Evolutionary conservation across 1,139 yeast species (phyloP).

Genomic region (Blastobotrys persicus): DNA sequence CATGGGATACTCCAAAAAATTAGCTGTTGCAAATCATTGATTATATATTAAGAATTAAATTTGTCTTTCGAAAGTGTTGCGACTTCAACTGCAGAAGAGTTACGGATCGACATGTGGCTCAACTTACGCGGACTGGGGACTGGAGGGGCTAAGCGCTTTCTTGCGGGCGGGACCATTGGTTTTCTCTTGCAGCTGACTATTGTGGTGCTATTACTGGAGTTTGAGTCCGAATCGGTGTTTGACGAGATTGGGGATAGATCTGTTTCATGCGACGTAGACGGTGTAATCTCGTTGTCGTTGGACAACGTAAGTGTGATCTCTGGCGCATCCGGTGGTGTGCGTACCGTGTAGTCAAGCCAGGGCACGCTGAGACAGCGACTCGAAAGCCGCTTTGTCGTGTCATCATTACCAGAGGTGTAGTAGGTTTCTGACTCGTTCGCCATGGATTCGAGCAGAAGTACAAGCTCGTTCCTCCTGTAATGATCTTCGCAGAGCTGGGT

Average conservation of each 20-base stretch:
- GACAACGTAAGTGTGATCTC: not conserved
- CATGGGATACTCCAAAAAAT: too few species aligned
- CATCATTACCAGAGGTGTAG: slow-evolving; percentile 20
- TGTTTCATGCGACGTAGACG: too few species aligned
- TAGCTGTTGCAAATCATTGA: too few species aligned
- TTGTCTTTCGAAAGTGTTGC: not conserved
- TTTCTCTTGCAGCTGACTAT: not conserved
- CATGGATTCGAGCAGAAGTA: slow-evolving; percentile 50
- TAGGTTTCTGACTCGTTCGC: slow-evolving; percentile 24
- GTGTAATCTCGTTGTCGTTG: not conserved
- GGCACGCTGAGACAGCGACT: slow-evolving; percentile 57
- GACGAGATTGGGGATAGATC: not conserved
- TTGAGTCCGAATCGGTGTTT: not conserved
- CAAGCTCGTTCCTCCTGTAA: slow-evolving; percentile 59
- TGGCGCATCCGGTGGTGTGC: too few species aligned
- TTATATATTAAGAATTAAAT: too few species aligned
- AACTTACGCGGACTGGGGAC: not conserved
- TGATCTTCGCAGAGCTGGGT: slow-evolving; percentile 57
- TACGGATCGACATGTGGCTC: not conserved
- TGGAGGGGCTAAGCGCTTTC: not conserved
- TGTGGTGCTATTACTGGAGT: too few species aligned
- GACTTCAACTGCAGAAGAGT: not conserved
- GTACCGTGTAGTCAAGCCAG: slow-evolving; percentile 47
- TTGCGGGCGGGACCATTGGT: slow-evolving; percentile 1
- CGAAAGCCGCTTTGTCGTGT: slow-evolving; percentile 57